Percentiles rank a stretch among this genome's conserved stretches.
phyloP scores from a whole-genome alignment of 1,284 basidiomycete species.

The Testicularia cyperi region DNA sequence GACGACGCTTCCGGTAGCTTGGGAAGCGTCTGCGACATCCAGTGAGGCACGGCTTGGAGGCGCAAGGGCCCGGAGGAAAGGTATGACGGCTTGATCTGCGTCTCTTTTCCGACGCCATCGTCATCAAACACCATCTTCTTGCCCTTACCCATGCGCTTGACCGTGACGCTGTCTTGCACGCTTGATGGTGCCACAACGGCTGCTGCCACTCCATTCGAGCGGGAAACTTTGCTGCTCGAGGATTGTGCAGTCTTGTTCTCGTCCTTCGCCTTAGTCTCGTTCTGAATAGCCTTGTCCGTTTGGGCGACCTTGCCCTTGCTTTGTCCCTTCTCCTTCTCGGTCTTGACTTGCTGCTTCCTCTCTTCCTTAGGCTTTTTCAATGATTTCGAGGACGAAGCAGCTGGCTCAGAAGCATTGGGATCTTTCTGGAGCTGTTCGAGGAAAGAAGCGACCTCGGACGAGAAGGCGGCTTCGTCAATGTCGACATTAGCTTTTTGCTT shows the following conservation, averaged over 20 bases:
- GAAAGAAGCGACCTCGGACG: slow-evolving; percentile 21
- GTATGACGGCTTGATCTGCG: slow-evolving; percentile 10
- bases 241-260: not conserved
- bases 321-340: slow-evolving; percentile 13
- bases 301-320: slow-evolving; percentile 3
- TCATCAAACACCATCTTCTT: slow-evolving; percentile 48
- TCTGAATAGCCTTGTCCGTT: slow-evolving; percentile 14
- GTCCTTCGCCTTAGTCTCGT: slow-evolving; percentile 9
- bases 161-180: slow-evolving; percentile 9
- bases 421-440: slow-evolving; percentile 26
- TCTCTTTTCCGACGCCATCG: slow-evolving; percentile 21
- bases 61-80: slow-evolving; percentile 16
- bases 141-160: slow-evolving; percentile 26
- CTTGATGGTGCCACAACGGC: slow-evolving; percentile 3
- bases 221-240: not conserved
- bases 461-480: slow-evolving; percentile 32
- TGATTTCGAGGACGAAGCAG: not conserved
- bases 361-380: slow-evolving; percentile 3
- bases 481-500: slow-evolving; percentile 21
- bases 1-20: slow-evolving; percentile 12
- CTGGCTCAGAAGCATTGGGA: slow-evolving; percentile 9
- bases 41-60: slow-evolving; percentile 40
- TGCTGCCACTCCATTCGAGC: slow-evolving; percentile 5
- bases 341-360: slow-evolving; percentile 2
- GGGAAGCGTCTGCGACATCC: slow-evolving; percentile 32